These are phyloP conservation scores for Immersiporthe knoxdaviesiana DNA, from an alignment of 2,329 filamentous ascomycete genomes.

Conservation along the genomic window DNA sequence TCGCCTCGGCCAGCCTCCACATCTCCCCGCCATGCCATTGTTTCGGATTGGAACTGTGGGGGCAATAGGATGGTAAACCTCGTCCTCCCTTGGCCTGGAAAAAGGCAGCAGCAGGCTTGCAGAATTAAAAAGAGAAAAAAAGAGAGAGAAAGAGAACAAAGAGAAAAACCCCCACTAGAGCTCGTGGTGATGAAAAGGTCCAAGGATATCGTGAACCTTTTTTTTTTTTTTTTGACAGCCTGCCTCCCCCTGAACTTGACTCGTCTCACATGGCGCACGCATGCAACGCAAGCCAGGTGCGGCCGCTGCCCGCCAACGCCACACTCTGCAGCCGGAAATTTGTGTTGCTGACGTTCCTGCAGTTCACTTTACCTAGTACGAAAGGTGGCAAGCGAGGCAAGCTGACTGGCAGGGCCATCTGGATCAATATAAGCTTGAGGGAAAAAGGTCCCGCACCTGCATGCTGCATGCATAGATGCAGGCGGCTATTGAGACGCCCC, in stretches of 20 bases:
- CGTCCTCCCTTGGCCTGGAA: too few species aligned
- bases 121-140: not conserved
- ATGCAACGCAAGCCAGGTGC: not conserved
- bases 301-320: conserved; percentile 12
- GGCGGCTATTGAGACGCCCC: conserved; percentile 19
- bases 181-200: not conserved
- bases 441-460: conserved; percentile 11
- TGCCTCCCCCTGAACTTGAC: not conserved
- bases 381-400: not conserved
- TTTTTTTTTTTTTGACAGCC: not conserved
- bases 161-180: not conserved
- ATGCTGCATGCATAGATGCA: conserved; percentile 23
- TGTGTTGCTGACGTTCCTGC: not conserved
- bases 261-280: not conserved
- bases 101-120: not conserved
- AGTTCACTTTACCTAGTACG: conserved; percentile 7
- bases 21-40: conserved; percentile 12
- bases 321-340: not conserved
- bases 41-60: conserved; percentile 6
- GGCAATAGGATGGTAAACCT: not conserved
- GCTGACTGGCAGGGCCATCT: too few species aligned
- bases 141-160: not conserved
- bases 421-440: not conserved
- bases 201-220: not conserved
- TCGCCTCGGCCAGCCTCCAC: conserved; percentile 8